A percentile compares a stretch with the other conserved stretches of the same genome.
Conservation (phyloP, 2,329 filamentous ascomycete genomes). For the Fusarium bactridioides region DNA sequence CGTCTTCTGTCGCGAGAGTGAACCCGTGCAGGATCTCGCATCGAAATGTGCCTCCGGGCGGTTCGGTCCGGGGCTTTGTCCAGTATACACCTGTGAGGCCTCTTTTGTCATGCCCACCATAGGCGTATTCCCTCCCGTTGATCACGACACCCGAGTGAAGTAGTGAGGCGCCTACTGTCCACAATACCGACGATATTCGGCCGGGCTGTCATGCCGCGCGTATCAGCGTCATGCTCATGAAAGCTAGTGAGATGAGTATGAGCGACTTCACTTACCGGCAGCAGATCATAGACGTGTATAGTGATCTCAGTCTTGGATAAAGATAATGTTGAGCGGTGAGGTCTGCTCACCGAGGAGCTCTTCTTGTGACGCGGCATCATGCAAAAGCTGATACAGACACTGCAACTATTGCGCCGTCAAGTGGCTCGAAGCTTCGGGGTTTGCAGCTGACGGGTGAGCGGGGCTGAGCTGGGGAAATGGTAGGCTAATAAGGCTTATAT, state of each 20-base stretch:
- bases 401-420: slow-evolving; percentile 35
- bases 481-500: slow-evolving; percentile 13
- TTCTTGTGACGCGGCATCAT: slow-evolving; percentile 43
- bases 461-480: slow-evolving; percentile 22
- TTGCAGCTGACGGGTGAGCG: slow-evolving; percentile 25
- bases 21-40: slow-evolving; percentile 81
- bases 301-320: slow-evolving; percentile 76
- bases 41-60: slow-evolving; percentile 80
- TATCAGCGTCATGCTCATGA: slow-evolving; percentile 22
- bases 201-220: slow-evolving; percentile 63
- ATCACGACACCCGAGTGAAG: slow-evolving; percentile 87
- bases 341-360: slow-evolving; percentile 42
- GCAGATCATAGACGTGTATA: slow-evolving; percentile 81
- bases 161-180: slow-evolving; percentile 79
- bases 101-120: slow-evolving; percentile 78
- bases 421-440: slow-evolving; percentile 29
- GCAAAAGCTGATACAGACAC: background rate
- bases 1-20: slow-evolving; percentile 71
- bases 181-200: slow-evolving; percentile 76
- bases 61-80: slow-evolving; percentile 75
- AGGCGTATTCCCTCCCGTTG: slow-evolving; percentile 82
- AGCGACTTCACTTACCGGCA: slow-evolving; percentile 63
- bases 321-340: slow-evolving; percentile 72
- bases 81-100: slow-evolving; percentile 83
- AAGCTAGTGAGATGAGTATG: background rate